Evolutionary conservation across 2,329 filamentous ascomycete species (phyloP).

Genomic region (Talaromyces sp.): DNA sequence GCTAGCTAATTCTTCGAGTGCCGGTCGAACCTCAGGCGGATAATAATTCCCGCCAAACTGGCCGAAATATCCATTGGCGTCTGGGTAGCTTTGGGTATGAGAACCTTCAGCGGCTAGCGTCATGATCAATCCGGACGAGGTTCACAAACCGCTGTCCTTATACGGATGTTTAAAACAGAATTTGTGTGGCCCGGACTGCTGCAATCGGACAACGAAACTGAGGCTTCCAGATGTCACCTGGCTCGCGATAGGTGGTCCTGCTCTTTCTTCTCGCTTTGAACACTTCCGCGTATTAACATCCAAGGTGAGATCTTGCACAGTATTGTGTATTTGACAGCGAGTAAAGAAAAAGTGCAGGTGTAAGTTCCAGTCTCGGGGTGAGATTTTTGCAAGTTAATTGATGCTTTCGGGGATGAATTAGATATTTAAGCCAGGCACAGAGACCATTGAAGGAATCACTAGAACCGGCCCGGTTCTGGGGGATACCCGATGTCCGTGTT

Average conservation of each 20-base stretch:
- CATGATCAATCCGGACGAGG: not conserved
- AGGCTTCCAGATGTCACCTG: not conserved
- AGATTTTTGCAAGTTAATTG: not conserved
- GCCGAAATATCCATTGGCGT: slow-evolving; percentile 6
- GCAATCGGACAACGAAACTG: not conserved
- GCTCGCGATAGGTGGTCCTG: not conserved
- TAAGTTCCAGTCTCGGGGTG: no score
- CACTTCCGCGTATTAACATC: not conserved
- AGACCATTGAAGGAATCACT: no score
- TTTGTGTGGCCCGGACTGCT: not conserved
- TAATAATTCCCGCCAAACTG: slow-evolving; percentile 14
- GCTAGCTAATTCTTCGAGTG: slow-evolving; percentile 12
- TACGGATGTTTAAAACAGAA: not conserved
- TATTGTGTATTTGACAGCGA: not conserved
- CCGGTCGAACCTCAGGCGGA: slow-evolving; percentile 11
- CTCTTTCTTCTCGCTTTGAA: not conserved
- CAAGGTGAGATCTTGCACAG: not conserved
- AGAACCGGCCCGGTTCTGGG: no score
- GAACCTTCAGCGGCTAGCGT: not conserved
- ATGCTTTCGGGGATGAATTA: no score
- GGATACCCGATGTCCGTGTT: no score
- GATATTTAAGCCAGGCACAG: not conserved
- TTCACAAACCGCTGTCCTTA: not conserved
- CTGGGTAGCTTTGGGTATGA: slow-evolving; percentile 9
- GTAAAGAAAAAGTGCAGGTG: not conserved